Percentiles rank a stretch among this genome's conserved stretches.
phyloP scores from a whole-genome alignment of 2,329 filamentous ascomycete species.

The Aspergillus eucalypticola region DNA sequence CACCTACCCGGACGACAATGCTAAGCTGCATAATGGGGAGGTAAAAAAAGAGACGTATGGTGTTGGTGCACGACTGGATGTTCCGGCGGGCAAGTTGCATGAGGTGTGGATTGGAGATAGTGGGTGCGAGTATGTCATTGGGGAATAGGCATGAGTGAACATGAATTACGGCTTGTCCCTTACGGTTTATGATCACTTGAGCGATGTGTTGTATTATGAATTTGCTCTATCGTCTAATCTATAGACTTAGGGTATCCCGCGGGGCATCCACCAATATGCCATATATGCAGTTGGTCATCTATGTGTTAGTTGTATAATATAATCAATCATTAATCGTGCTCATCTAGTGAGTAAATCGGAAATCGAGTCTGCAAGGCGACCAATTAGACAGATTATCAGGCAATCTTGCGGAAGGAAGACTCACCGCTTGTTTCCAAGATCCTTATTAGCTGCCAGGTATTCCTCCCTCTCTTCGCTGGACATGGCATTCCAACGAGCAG shows the following conservation, averaged over 20 bases:
- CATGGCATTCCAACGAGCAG: conserved; percentile 44
- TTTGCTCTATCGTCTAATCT: background rate
- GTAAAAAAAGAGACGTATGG: conserved; percentile 57
- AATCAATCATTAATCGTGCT: background rate
- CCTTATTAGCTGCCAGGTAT: conserved; percentile 41
- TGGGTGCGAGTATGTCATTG: conserved; percentile 64
- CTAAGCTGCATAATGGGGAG: conserved; percentile 24
- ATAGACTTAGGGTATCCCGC: background rate
- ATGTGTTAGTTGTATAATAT: background rate
- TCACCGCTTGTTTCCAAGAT: conserved; percentile 48
- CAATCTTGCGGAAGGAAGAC: background rate
- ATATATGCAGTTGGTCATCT: background rate
- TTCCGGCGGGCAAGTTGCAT: conserved; percentile 57
- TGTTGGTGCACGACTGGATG: conserved; percentile 57
- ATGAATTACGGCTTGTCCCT: background rate
- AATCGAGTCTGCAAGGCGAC: conserved; percentile 34
- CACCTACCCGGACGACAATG: conserved; percentile 56
- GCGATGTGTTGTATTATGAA: background rate
- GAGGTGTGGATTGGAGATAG: conserved; percentile 63
- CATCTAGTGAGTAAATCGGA: conserved; percentile 38
- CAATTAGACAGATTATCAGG: background rate
- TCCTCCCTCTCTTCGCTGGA: conserved; percentile 38
- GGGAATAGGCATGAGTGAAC: conserved; percentile 44
- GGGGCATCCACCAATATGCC: background rate
- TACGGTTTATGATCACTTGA: background rate